Percentiles rank a stretch among this genome's conserved stretches.
Conservation (phyloP, 1,284 basidiomycete species). For the Ceratobasidium sp. region DNA sequence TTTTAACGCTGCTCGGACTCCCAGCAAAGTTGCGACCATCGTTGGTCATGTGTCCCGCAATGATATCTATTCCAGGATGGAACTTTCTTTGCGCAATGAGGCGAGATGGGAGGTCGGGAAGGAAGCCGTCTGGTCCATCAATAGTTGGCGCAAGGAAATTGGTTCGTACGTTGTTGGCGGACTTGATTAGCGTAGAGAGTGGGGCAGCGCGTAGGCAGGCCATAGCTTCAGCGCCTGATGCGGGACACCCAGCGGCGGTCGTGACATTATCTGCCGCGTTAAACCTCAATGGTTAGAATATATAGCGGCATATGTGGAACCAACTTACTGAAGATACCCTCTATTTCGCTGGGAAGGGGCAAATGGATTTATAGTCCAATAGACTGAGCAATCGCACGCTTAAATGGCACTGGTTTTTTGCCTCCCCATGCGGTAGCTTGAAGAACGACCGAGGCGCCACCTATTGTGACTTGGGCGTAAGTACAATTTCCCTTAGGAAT, state of each 20-base stretch:
- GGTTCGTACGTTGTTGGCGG: conserved; percentile 50
- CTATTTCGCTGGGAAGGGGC: conserved; percentile 46
- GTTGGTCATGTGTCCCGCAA: conserved; percentile 56
- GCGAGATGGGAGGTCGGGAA: too few species aligned
- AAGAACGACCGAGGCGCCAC: conserved; percentile 35
- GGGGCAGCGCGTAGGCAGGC: conserved; percentile 54
- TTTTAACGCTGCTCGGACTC: conserved; percentile 51
- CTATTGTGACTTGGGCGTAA: neutral
- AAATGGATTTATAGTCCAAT: conserved; percentile 57
- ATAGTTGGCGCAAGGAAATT: conserved; percentile 51
- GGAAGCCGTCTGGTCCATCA: conserved; percentile 50
- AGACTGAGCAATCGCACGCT: conserved; percentile 44
- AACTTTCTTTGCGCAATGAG: conserved; percentile 53
- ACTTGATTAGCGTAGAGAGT: conserved; percentile 40
- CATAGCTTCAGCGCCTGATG: conserved; percentile 47
- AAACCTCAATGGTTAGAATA: neutral
- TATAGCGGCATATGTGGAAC: neutral
- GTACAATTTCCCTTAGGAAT: neutral
- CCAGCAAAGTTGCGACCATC: conserved; percentile 55
- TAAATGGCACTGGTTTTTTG: conserved; percentile 24
- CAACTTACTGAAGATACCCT: conserved; percentile 50
- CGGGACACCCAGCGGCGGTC: conserved; percentile 49
- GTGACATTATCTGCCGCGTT: conserved; percentile 49
- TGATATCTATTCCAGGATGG: conserved; percentile 50
- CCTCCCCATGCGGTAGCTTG: conserved; percentile 34